Evolutionary conservation across 768 basidiomycete genomes (phyloP).

Genomic region (Kwoniella sp.): DNA sequence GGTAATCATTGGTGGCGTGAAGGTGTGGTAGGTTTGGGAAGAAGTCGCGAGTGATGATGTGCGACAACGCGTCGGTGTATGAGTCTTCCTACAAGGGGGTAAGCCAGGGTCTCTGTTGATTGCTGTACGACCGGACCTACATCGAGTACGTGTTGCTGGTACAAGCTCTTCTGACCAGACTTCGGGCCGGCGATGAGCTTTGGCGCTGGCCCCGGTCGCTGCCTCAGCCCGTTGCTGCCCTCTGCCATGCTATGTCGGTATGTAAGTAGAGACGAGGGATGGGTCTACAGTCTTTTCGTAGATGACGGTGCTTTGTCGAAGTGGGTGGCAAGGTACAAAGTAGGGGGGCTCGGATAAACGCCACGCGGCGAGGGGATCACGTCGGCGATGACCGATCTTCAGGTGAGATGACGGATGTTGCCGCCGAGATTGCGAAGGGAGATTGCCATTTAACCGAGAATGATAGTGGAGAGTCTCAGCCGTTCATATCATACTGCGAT

Average conservation of each 20-base stretch:
- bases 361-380: too few relatives aligned
- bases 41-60: constrained; percentile 95
- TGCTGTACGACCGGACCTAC: too few relatives aligned
- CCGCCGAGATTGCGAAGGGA: too few relatives aligned
- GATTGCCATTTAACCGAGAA: too few relatives aligned
- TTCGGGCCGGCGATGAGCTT: constrained; percentile 30
- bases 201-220: constrained; percentile 24
- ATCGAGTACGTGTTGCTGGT: constrained; percentile 42
- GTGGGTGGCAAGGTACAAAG: constrained; percentile 9
- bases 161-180: constrained; percentile 34
- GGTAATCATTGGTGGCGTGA: constrained; percentile 80
- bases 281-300: background rate
- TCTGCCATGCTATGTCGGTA: too few relatives aligned
- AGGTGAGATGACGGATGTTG: too few relatives aligned
- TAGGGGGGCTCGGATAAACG: background rate
- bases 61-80: constrained; percentile 81
- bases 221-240: constrained; percentile 24
- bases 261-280: background rate
- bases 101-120: too few relatives aligned
- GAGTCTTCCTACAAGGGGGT: constrained; percentile 82
- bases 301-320: background rate
- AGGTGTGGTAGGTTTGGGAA: constrained; percentile 89
- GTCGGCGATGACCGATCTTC: too few relatives aligned
- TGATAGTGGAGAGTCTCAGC: too few relatives aligned
- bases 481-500: too few relatives aligned